Evolutionary conservation across 352 stramenopile species (phyloP).

Genomic region (Phytophthora colocasiae): DNA sequence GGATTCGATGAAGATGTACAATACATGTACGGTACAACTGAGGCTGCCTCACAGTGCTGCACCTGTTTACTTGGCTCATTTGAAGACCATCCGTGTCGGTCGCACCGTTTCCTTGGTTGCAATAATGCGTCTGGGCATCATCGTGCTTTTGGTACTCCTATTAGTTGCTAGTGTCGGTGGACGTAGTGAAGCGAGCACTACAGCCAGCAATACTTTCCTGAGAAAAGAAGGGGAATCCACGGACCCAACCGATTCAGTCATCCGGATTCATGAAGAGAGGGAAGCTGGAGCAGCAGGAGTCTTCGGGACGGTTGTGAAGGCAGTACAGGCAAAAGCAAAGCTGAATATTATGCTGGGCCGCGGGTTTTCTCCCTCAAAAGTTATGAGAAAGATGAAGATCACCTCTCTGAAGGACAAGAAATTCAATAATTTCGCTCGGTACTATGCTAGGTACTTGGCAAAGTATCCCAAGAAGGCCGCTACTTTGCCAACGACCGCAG

Average conservation of each 20-base stretch:
- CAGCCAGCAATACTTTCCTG: slow-evolving; percentile 7
- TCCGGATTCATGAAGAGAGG: slow-evolving; percentile 13
- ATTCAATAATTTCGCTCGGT: slow-evolving; percentile 8
- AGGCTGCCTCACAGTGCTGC: background rate
- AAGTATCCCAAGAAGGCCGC: slow-evolving; percentile 14
- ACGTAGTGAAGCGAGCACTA: background rate
- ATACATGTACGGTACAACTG: too few species aligned
- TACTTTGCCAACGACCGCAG: slow-evolving; percentile 3
- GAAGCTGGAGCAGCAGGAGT: background rate
- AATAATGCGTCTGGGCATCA: background rate
- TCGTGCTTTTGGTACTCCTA: slow-evolving; percentile 1
- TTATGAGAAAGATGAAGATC: slow-evolving; percentile 15
- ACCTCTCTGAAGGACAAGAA: slow-evolving; percentile 1
- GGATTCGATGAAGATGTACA: background rate
- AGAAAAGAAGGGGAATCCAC: background rate
- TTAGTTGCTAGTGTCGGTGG: background rate
- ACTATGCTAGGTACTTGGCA: slow-evolving; percentile 7
- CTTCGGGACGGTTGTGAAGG: background rate
- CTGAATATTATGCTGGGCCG: slow-evolving; percentile 15
- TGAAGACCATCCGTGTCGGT: background rate
- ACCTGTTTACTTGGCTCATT: background rate
- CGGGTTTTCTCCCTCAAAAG: slow-evolving; percentile 9
- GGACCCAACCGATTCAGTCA: background rate
- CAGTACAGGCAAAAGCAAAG: slow-evolving; percentile 9
- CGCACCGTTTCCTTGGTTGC: background rate